Conservation (phyloP, 805 yeast species). For the Cyberlindnera saturnus region DNA sequence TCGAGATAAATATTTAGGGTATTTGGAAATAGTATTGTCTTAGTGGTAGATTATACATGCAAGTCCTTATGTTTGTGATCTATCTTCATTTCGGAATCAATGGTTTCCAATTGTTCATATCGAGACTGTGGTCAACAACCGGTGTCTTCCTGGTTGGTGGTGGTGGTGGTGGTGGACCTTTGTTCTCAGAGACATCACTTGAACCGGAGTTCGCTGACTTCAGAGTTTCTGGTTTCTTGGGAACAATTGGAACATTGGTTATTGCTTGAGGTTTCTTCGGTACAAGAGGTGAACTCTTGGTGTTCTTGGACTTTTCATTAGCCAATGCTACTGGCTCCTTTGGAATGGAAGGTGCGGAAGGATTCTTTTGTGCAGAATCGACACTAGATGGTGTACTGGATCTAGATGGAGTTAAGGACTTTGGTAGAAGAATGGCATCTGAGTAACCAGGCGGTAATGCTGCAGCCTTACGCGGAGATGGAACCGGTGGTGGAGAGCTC, state of each 20-base stretch:
- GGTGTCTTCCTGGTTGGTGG: slow-evolving; percentile 11
- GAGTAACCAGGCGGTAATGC: slow-evolving; percentile 33
- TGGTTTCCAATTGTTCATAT: slow-evolving; percentile 18
- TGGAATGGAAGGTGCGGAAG: slow-evolving; percentile 15
- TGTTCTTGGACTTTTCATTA: slow-evolving; percentile 11
- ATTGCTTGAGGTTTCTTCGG: slow-evolving; percentile 4
- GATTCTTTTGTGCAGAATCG: slow-evolving; percentile 14
- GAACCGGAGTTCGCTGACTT: slow-evolving; percentile 1
- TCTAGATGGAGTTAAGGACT: slow-evolving; percentile 21
- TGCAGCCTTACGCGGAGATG: slow-evolving; percentile 25
- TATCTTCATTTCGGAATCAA: slow-evolving; percentile 13
- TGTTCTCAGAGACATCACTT: slow-evolving; percentile 1
- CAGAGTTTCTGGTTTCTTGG: slow-evolving; percentile 11
- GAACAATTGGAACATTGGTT: slow-evolving; percentile 3
- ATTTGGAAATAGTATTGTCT: too few species aligned
- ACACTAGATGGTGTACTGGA: slow-evolving; percentile 10
- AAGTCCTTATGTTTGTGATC: too few species aligned
- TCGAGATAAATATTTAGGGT: too few species aligned
- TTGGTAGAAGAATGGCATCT: slow-evolving; percentile 29
- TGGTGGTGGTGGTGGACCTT: slow-evolving; percentile 13
- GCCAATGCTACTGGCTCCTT: slow-evolving; percentile 18
- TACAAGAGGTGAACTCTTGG: slow-evolving; percentile 1
- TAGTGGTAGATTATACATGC: too few species aligned
- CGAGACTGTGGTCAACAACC: slow-evolving; percentile 1
- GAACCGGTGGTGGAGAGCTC: slow-evolving; percentile 26